Percentiles rank a stretch among this genome's conserved stretches.
These are phyloP conservation scores for Ceratocystis destructans DNA, from an alignment of 2,329 filamentous ascomycete species.

Conservation along the genomic window DNA sequence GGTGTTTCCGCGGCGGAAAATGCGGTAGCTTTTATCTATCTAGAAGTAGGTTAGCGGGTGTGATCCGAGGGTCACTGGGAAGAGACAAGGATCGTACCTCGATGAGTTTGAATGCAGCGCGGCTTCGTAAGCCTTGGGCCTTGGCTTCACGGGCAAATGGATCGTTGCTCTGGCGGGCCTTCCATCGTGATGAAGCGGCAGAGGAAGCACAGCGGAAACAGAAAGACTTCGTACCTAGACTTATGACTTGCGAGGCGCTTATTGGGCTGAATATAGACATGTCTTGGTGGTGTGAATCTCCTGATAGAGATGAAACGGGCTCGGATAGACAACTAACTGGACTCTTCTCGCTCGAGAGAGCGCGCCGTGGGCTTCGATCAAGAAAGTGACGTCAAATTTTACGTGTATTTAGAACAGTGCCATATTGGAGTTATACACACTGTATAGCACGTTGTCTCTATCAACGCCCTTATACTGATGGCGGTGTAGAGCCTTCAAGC, in stretches of 20 bases:
- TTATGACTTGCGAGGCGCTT: background rate
- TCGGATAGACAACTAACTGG: no score
- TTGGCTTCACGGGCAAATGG: constrained; percentile 59
- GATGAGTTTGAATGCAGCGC: constrained; percentile 84
- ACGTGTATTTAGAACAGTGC: background rate
- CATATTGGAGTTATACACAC: background rate
- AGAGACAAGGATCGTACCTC: constrained; percentile 43
- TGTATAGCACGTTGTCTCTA: background rate
- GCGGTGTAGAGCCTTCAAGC: no score
- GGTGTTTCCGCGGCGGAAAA: constrained; percentile 71
- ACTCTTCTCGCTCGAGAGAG: no score
- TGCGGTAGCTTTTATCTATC: constrained; percentile 67
- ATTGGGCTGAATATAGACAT: background rate
- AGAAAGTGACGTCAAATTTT: constrained; percentile 4
- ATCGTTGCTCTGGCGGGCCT: constrained; percentile 62
- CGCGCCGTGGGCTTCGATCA: background rate
- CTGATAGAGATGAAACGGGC: background rate
- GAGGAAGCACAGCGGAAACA: constrained; percentile 16
- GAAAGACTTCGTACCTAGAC: background rate
- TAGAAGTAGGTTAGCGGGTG: constrained; percentile 25
- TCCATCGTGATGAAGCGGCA: constrained; percentile 48
- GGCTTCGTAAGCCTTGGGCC: constrained; percentile 68
- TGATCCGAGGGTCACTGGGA: background rate
- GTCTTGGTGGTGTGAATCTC: background rate
- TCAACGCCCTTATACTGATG: background rate